Base-by-base conservation (phyloP, 306 rosid genomes). In the Malus sylvestris region DNA sequence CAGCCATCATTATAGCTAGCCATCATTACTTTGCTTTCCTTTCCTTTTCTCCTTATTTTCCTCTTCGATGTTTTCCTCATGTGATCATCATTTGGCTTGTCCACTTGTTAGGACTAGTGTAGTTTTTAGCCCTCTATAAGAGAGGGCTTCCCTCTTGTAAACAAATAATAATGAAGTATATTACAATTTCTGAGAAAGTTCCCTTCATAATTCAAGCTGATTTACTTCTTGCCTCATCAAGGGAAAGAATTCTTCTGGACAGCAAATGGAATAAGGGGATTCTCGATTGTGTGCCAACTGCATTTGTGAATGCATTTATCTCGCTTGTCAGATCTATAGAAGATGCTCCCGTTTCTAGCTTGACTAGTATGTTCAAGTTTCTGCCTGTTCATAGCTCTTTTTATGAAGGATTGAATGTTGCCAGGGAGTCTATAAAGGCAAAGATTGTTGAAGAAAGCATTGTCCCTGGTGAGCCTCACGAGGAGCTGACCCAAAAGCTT, bases 151-250 rank as follows among this genome's bases (percentile, higher is more conserved):
- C 25, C 25, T 25, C 25, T 25, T 25, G 25, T 25, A 25, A 25
- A 25, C 25, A 25, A 25, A 25, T 25, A 25, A 25, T 25, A 25
- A 25, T 25, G 25, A 25, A 25, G 25, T 25, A 25, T 25, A 25
- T 25, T 25, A 25, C 25, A 25, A 25, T 25, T 25, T 25, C 25
- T 25, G 25, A 25, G 25, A 75, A 82, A 53, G 89, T 91, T 22
- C 97, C 97, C 2, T 91, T 91, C 70, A 86, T 89, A 67, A 85
- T 90, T 58, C 96, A 90, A 71, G 88, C 90, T 3, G 96, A 90
- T 73, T 90, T 90, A 79, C 83, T 91, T 3, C 74, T 91, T 13
- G 87, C 93, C 45, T 89, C 97, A 46, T 91, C 97, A 27, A 83
- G 97, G 73, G 97, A 91, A 70, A 78, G 87, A 8, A 88, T 91